phyloP scores from a whole-genome alignment of 2,329 filamentous ascomycete species.

The Botrytis byssoidea region DNA sequence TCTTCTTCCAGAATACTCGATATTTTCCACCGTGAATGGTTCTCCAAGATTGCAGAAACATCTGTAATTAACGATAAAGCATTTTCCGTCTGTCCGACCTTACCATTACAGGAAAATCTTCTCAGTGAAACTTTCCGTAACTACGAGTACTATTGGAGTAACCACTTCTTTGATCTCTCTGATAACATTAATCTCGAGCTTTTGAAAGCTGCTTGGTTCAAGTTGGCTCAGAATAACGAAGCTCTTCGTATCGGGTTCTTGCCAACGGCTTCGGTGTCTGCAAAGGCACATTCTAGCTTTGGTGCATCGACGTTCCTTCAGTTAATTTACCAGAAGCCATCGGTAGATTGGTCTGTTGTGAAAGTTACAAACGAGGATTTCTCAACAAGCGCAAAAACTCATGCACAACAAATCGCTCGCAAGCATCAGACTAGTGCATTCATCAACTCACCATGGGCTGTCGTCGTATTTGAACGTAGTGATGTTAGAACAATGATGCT shows the following conservation, averaged over 20 bases:
- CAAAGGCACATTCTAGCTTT: neutral
- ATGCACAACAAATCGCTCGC: neutral
- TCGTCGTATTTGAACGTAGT: neutral
- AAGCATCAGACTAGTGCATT: neutral
- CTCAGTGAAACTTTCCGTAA: constrained; percentile 34
- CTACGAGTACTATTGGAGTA: constrained; percentile 38
- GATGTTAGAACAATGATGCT: constrained; percentile 11
- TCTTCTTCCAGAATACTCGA: neutral
- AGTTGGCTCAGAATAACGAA: constrained; percentile 27
- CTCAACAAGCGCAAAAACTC: neutral
- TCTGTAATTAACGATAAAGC: neutral
- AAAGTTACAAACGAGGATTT: neutral
- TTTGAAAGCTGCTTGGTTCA: constrained; percentile 35
- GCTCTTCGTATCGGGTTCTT: constrained; percentile 40
- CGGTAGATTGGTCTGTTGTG: neutral
- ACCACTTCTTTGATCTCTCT: constrained; percentile 29
- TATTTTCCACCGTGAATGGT: constrained; percentile 1
- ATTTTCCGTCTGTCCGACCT: neutral
- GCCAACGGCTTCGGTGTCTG: constrained; percentile 1
- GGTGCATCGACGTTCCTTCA: constrained; percentile 22
- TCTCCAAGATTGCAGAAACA: neutral
- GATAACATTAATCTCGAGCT: constrained; percentile 24
- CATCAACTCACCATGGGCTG: neutral
- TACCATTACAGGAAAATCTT: constrained; percentile 29
- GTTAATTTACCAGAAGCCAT: constrained; percentile 16